phyloP scores from a whole-genome alignment of 139 green algal genomes.

The Volvox africanus region DNA sequence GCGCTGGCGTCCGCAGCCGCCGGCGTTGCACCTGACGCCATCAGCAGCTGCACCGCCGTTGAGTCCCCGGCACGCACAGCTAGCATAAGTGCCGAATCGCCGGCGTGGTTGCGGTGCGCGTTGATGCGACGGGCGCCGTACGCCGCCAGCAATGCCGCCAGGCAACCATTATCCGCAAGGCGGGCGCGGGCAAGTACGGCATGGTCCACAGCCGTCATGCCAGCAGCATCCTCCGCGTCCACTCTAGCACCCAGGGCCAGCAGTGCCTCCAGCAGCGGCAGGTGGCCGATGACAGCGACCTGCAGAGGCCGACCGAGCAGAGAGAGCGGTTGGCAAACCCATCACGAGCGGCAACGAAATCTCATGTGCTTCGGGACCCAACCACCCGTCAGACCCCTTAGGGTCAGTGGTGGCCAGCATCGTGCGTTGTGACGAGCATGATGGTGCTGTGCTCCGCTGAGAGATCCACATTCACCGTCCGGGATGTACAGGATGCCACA shows the following conservation, averaged over 20 bases:
- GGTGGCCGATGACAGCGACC: background rate
- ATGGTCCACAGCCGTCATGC: constrained; percentile 9
- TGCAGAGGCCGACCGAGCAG: background rate
- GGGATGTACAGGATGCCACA: too few species aligned
- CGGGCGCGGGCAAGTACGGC: background rate
- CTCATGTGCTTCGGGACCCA: too few species aligned
- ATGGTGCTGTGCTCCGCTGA: too few species aligned
- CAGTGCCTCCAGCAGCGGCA: constrained; percentile 36
- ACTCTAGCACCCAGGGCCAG: constrained; percentile 5
- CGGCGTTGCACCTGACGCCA: constrained; percentile 8
- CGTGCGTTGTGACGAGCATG: too few species aligned
- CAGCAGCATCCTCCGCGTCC: constrained; percentile 17
- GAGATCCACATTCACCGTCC: too few species aligned
- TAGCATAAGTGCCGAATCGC: constrained; percentile 20
- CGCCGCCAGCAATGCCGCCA: background rate
- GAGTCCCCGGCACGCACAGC: background rate
- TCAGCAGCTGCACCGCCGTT: constrained; percentile 11
- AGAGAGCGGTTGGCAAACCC: too few species aligned
- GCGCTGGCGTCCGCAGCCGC: background rate
- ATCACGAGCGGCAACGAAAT: too few species aligned
- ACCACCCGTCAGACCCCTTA: too few species aligned
- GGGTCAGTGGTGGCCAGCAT: too few species aligned
- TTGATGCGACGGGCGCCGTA: constrained; percentile 32
- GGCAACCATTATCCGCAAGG: background rate
- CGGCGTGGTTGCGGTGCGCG: constrained; percentile 21